Evolutionary conservation across 768 basidiomycete species (phyloP).

Genomic region (Trametes cubensis): DNA sequence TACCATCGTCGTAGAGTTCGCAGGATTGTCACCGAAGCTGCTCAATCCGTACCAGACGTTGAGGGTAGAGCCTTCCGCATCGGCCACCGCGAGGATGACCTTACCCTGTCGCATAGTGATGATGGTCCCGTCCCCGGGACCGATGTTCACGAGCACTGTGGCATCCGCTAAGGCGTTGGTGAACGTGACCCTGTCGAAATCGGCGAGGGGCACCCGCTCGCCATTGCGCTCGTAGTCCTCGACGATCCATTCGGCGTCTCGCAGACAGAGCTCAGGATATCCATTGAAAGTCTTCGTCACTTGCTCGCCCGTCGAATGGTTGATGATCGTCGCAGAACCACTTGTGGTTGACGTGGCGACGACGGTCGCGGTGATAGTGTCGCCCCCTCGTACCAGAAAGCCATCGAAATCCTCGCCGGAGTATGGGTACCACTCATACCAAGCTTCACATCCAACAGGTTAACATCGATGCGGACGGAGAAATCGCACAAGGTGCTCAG

Average conservation of each 20-base stretch:
- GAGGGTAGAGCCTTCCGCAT: too few relatives aligned
- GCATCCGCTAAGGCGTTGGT: constrained; percentile 35
- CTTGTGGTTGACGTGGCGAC: constrained; percentile 31
- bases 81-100: too few relatives aligned
- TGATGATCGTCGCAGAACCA: constrained; percentile 34
- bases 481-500: too few relatives aligned
- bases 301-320: constrained; percentile 32
- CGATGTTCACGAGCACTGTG: too few relatives aligned
- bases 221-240: constrained; percentile 35
- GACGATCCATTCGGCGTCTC: constrained; percentile 44
- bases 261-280: constrained; percentile 34
- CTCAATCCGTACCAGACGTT: too few relatives aligned
- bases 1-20: too few relatives aligned
- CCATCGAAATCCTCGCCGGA: constrained; percentile 38
- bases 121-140: too few relatives aligned
- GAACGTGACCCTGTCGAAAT: constrained; percentile 43
- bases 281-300: constrained; percentile 37
- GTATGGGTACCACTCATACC: constrained; percentile 41
- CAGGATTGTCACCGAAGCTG: too few relatives aligned
- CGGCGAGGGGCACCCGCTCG: constrained; percentile 39
- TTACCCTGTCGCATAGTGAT: too few relatives aligned
- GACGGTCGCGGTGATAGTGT: constrained; percentile 35
- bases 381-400: constrained; percentile 33
- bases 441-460: constrained; percentile 21
- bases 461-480: too few relatives aligned